Base-by-base conservation (phyloP, 805 yeast genomes). In the Wickerhamomyces bisporus region DNA sequence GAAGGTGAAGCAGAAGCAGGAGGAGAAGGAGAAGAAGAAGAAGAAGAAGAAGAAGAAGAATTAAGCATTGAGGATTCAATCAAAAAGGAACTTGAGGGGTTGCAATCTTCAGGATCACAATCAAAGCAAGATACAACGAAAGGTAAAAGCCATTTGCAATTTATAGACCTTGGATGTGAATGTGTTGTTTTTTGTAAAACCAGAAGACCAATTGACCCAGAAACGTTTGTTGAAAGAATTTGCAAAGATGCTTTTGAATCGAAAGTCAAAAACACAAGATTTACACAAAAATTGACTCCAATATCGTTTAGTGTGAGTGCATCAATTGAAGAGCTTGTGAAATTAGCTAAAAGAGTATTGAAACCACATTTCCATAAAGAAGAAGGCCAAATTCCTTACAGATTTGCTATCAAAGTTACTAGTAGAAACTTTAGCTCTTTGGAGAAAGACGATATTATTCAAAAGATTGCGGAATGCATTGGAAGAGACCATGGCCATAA, bases 151-250 rank as follows among this genome's bases (percentile, higher is more conserved):
- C 57, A 77, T 9, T 58, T 84, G 19, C 65, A 68, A 34, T 79
- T 83, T 31, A 69, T 85, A 19, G 81, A 77, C 6, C 58, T 86
- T 26, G 81, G 79, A 15, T 81, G 88, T 52, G 95, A 86, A 57
- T 86, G 95, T 60, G 78, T 93, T 30, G 75, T 88, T 2, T 93
- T 91, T 56, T 75, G 88, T 50, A 85, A 94, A 52, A 77, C 88
- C 2, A 75, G 83, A 49, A 73, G 66, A 47, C 96, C 97, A 1
- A 70, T 89, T 6, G 78, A 75, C 17, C 96, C 98, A 0, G 93
- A 79, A 25, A 60, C 66, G 3, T 73, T 93, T 38, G 91, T 86
- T 9, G 65, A 68, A 26, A 62, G 64, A 21, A 62, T 91, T 2
- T 83, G 95, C 57, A 52, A 70, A 27, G 86, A 84, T 30, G 68